phyloP scores from a whole-genome alignment of 495 filamentous ascomycete genomes.

The Aspergillus haitiensis region DNA sequence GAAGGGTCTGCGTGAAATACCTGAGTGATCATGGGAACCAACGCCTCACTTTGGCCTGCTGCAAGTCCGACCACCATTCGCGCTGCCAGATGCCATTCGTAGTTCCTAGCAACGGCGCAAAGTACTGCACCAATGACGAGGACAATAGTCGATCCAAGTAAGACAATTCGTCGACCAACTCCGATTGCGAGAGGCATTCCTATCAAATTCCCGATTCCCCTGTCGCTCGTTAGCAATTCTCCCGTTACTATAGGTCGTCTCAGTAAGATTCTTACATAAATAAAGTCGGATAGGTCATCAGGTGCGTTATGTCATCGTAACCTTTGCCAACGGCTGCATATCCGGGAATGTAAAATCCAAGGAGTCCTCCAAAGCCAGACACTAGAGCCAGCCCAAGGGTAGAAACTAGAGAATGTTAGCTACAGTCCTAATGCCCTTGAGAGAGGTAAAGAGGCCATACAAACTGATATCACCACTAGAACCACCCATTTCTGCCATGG shows the following conservation, averaged over 20 bases:
- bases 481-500: slow-evolving; percentile 30
- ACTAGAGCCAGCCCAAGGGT: slow-evolving; percentile 32
- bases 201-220: slow-evolving; percentile 43
- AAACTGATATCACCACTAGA: slow-evolving; percentile 31
- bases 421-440: background rate
- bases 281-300: slow-evolving; percentile 38
- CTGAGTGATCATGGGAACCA: slow-evolving; percentile 44
- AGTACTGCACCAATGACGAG: slow-evolving; percentile 27
- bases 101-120: slow-evolving; percentile 24
- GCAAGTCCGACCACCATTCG: slow-evolving; percentile 35
- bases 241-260: background rate
- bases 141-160: slow-evolving; percentile 32
- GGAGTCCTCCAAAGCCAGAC: slow-evolving; percentile 32
- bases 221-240: background rate
- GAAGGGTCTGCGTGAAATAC: background rate
- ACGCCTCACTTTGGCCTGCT: slow-evolving; percentile 36
- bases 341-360: slow-evolving; percentile 28
- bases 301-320: slow-evolving; percentile 29
- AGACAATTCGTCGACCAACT: slow-evolving; percentile 40
- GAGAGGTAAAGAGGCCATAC: slow-evolving; percentile 7
- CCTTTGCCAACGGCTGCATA: slow-evolving; percentile 25
- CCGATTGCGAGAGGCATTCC: slow-evolving; percentile 44
- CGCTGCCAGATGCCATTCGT: slow-evolving; percentile 31
- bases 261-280: slow-evolving; percentile 24
- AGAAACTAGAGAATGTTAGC: slow-evolving; percentile 21